A percentile compares a stretch with the other conserved stretches of the same genome.
Evolutionary conservation across 441 rosid genomes (phyloP).

Genomic region (Eutrema salsugineum): DNA sequence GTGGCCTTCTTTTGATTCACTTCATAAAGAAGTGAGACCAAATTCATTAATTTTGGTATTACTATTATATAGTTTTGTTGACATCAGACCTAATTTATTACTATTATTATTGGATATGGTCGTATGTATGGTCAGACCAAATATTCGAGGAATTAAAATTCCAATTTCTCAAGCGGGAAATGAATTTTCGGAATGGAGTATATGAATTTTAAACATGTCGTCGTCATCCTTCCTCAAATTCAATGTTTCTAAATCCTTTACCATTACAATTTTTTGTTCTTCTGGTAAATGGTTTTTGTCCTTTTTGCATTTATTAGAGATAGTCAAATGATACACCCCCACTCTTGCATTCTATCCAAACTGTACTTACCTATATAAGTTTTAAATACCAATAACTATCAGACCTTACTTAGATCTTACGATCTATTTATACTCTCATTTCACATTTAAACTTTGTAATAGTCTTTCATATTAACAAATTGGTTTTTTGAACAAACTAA

Average conservation of each 20-base stretch:
- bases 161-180: constrained; percentile 19
- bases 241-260: constrained; percentile 14
- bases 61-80: not conserved
- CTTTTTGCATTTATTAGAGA: constrained; percentile 4
- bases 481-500: no score
- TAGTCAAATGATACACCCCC: not conserved
- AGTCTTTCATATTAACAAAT: not conserved
- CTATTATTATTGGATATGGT: not conserved
- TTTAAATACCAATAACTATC: not conserved
- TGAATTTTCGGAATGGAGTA: constrained; percentile 1
- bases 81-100: not conserved
- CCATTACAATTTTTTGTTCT: not conserved
- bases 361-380: not conserved
- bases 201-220: not conserved
- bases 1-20: constrained; percentile 18
- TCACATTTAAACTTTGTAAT: not conserved
- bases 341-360: not conserved
- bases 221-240: constrained; percentile 14
- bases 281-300: not conserved
- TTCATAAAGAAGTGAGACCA: constrained; percentile 12
- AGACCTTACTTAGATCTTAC: not conserved
- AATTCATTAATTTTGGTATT: not conserved
- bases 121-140: constrained; percentile 3
- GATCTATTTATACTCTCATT: not conserved
- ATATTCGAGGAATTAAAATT: not conserved